A percentile compares a stretch with the other conserved stretches of the same genome.
Evolutionary conservation across 345 rosid genomes (phyloP).

Genomic region (Hibiscus mutabilis): DNA sequence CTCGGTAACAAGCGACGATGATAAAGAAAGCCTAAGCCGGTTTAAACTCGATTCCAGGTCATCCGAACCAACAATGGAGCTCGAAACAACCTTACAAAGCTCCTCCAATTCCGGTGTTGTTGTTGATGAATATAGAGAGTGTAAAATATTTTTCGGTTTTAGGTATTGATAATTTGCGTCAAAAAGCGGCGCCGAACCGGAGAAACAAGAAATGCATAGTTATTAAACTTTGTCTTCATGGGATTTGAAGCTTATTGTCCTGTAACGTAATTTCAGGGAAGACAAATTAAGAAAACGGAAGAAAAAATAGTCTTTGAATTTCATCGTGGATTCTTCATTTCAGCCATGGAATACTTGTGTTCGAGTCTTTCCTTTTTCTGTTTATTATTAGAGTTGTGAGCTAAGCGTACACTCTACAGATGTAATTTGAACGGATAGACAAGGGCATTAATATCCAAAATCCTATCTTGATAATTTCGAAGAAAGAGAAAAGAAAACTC

Average conservation of each 20-base stretch:
- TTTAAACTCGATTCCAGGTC: constrained; percentile 62
- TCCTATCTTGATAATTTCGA: too few relatives aligned
- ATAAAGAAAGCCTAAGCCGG: constrained; percentile 27
- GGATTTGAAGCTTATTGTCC: not conserved
- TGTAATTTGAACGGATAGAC: not conserved
- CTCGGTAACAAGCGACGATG: constrained; percentile 37
- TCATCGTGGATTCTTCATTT: not conserved
- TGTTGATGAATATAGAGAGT: constrained; percentile 19
- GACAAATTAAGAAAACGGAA: not conserved
- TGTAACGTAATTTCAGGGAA: not conserved
- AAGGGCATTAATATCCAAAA: not conserved
- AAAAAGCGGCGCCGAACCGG: constrained; percentile 19
- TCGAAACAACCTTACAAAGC: constrained; percentile 42
- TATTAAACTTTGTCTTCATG: not conserved
- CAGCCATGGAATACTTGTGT: too few relatives aligned
- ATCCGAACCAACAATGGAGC: constrained; percentile 62
- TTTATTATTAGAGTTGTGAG: not conserved
- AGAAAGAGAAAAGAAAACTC: too few relatives aligned
- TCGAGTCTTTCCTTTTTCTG: too few relatives aligned
- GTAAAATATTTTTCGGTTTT: constrained; percentile 4
- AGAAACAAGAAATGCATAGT: constrained; percentile 26
- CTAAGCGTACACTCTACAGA: not conserved
- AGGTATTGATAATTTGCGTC: not conserved
- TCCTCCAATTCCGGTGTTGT: constrained; percentile 28
- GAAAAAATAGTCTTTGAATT: not conserved